Evolutionary conservation across 495 filamentous ascomycete genomes (phyloP), one percentile per base, ranked within the genome.

Genomic region (Cairneyella variabilis): DNA sequence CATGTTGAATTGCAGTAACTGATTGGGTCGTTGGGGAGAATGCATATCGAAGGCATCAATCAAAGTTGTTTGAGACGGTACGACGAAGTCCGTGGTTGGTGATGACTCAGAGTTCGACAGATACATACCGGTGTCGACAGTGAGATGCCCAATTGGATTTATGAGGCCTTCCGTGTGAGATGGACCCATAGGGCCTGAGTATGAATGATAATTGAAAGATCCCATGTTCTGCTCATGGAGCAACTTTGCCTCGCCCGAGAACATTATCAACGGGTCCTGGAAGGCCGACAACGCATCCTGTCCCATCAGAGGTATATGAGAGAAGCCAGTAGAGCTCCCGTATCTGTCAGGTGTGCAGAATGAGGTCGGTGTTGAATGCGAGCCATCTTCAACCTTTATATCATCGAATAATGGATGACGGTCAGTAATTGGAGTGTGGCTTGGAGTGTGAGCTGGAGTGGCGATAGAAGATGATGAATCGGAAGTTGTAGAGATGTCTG

Each of bases 21-120:
- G 17, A 39, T 14, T 12, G 1, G 23, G 26, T n/a, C 21, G 11
- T 20, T 37, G 5, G 3, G 53, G 36, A 8, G 47, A 38, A 2
- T 46, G 10, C n/a, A 48, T 10, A 17, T 58, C 40, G 23, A 54
- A 56, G 7, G 34, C 14, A 18, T 62, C 43, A 3, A 45, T 26
- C n/a, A 58, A 62, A 0, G 51, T 58, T 14, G 51, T 62, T 32
- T 59, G 56, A 0, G 60, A 59, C n/a, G 60, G 60, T 23, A 50
- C 36, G 5, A 63, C 60, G 43, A 55, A 58, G 20, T 58, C 51
- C 21, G 45, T 30, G 10, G 54, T 48, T 16, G 20, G 34, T 34
- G 48, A 49, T 11, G 51, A n/a, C n/a, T n/a, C n/a, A n/a, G n/a
- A n/a, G n/a, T n/a, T n/a, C n/a, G n/a, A n/a, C n/a, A n/a, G n/a